Base-by-base conservation (phyloP, 495 filamentous ascomycete genomes). In the Jackrogersella multiformis region DNA sequence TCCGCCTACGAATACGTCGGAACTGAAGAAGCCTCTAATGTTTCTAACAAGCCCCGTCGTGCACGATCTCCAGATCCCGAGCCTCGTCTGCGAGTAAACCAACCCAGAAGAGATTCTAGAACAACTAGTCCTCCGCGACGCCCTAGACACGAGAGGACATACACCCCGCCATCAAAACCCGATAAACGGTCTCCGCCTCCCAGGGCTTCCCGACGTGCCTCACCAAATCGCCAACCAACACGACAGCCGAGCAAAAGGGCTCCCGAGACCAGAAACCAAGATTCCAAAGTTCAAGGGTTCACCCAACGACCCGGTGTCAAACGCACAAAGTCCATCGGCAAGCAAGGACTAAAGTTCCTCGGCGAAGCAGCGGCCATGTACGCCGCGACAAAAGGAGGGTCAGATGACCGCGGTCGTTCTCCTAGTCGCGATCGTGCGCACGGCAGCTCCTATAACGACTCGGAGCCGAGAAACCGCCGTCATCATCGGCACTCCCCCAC, bases 341-440 rank as follows among this genome's bases (percentile, higher is more conserved):
- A 69, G 30, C 39, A 58, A n/a, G 70, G 73, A 38, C 32, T 75
- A 7, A 68, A 66, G 13, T 75, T 66, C n/a, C 42, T 74, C 4
- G 38, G 70, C 49, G 70, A 74, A 62, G 73, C 73, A 1, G 73
- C 73, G 13, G 73, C 73, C 0, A 35, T 72, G 15, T 73, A 71
- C 20, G 64, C 70, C 8, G 70, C 73, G n/a, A 56, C 66, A n/a
- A 48, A 73, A 13, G 61, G 35, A 15, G 66, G 64, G 7, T 45
- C 65, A 61, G 69, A 63, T 7, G 49, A 30, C 15, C 56, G 62
- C 42, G 61, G 46, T 4, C 73, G 64, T 8, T 71, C 67, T 24
- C 35, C 34, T 16, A 72, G 71, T 35, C 70, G 54, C 16, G 51
- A 63, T 5, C 56, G 45, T 46, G 35, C 61, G 13, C 56, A 42